Evolutionary conservation across 495 filamentous ascomycete species (phyloP).

Genomic region (Tuber umbilicatum): DNA sequence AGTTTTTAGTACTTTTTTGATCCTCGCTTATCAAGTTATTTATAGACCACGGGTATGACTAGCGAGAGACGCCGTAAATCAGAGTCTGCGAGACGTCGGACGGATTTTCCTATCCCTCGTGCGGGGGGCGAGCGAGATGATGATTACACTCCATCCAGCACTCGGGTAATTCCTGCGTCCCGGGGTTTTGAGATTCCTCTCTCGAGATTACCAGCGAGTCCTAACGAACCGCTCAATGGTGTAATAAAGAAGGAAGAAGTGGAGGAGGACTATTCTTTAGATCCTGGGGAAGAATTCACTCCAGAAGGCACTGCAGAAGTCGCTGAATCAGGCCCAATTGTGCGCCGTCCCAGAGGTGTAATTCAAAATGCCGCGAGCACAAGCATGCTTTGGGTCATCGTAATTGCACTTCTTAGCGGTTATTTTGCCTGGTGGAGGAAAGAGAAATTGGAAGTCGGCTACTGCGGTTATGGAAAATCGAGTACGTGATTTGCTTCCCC

Average conservation of each 20-base stretch:
- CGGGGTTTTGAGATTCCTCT: constrained; percentile 51
- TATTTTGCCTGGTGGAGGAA: constrained; percentile 81
- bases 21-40: constrained; percentile 7
- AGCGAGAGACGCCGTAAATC: constrained; percentile 34
- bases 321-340: constrained; percentile 52
- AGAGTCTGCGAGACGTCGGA: constrained; percentile 26
- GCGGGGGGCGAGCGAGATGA: constrained; percentile 20
- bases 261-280: constrained; percentile 47
- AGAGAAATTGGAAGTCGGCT: constrained; percentile 90
- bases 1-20: neutral
- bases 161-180: constrained; percentile 38
- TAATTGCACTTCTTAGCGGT: constrained; percentile 59
- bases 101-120: constrained; percentile 23
- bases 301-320: constrained; percentile 75
- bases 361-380: constrained; percentile 16
- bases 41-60: constrained; percentile 21
- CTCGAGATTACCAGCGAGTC: constrained; percentile 43
- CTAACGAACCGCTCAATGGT: constrained; percentile 31
- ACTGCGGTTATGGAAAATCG: constrained; percentile 73
- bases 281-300: constrained; percentile 84
- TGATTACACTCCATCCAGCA: constrained; percentile 18
- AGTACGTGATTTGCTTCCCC: constrained; percentile 44
- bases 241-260: constrained; percentile 41
- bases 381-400: constrained; percentile 54
- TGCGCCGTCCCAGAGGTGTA: constrained; percentile 17